phyloP scores from a whole-genome alignment of 371 early-diverging fungal species.

The Mortierella sp. region DNA sequence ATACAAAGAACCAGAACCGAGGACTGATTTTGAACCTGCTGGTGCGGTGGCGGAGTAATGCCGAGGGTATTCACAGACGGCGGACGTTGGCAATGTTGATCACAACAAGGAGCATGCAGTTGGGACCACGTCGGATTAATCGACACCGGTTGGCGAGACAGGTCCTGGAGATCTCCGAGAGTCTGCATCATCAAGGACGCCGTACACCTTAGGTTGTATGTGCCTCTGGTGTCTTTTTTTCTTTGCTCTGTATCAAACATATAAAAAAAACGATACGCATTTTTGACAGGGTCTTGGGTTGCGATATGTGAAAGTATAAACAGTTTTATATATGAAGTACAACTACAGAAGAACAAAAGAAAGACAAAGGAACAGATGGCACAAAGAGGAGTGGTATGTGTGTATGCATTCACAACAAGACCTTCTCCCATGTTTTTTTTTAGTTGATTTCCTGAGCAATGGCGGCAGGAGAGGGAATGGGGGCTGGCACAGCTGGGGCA shows the following conservation, averaged over 20 bases:
- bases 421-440: background rate
- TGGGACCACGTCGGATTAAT: slow-evolving; percentile 46
- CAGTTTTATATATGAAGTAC: too few species aligned
- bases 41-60: slow-evolving; percentile 38
- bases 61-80: slow-evolving; percentile 40
- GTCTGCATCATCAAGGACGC: background rate
- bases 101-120: slow-evolving; percentile 25
- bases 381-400: too few species aligned
- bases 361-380: too few species aligned
- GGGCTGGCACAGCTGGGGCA: background rate
- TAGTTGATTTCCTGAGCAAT: background rate
- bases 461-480: background rate
- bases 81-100: slow-evolving; percentile 50
- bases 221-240: background rate
- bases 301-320: too few species aligned
- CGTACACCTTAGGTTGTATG: background rate
- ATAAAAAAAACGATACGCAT: background rate
- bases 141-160: slow-evolving; percentile 31
- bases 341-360: too few species aligned
- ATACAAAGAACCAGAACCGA: slow-evolving; percentile 38
- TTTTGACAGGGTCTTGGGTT: too few species aligned
- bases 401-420: background rate
- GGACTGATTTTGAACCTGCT: slow-evolving; percentile 27
- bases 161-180: slow-evolving; percentile 9
- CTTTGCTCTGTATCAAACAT: too few species aligned